A percentile compares a stretch with the other conserved stretches of the same genome.
phyloP scores from a whole-genome alignment of 495 filamentous ascomycete species.

The Melanomma pulvis-pyrius region DNA sequence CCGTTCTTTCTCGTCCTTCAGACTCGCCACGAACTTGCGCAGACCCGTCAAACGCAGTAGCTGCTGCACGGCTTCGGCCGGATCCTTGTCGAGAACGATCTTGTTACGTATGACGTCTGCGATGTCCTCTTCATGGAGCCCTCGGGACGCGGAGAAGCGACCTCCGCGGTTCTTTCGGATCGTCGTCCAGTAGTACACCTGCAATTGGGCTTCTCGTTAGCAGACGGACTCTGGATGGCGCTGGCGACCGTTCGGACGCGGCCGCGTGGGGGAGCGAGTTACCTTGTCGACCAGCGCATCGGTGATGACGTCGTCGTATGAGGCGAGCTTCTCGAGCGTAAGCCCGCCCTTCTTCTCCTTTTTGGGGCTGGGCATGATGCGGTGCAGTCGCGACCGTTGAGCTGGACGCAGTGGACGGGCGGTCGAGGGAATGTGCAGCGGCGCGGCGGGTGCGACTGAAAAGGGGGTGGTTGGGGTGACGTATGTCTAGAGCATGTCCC shows the following conservation, averaged over 20 bases:
- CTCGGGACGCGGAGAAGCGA: conserved; percentile 80
- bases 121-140: conserved; percentile 79
- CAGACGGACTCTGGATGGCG: conserved; percentile 34
- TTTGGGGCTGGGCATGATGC: not conserved
- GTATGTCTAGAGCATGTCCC: conserved; percentile 18
- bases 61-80: conserved; percentile 63
- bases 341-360: conserved; percentile 65
- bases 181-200: conserved; percentile 94
- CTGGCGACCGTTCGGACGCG: not conserved
- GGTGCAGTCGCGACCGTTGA: not conserved
- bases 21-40: conserved; percentile 64
- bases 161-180: conserved; percentile 86
- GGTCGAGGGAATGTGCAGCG: not conserved
- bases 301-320: conserved; percentile 94
- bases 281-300: conserved; percentile 96
- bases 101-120: conserved; percentile 74
- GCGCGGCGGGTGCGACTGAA: conserved; percentile 2
- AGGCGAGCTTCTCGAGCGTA: conserved; percentile 81
- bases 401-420: not conserved
- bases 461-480: conserved; percentile 41
- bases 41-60: conserved; percentile 76
- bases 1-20: conserved; percentile 76
- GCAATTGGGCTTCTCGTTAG: conserved; percentile 18
- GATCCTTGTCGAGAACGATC: conserved; percentile 74
- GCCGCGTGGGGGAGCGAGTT: conserved; percentile 46